Base-by-base conservation (phyloP, 139 green algal genomes). In the Asterochloris sp. region DNA sequence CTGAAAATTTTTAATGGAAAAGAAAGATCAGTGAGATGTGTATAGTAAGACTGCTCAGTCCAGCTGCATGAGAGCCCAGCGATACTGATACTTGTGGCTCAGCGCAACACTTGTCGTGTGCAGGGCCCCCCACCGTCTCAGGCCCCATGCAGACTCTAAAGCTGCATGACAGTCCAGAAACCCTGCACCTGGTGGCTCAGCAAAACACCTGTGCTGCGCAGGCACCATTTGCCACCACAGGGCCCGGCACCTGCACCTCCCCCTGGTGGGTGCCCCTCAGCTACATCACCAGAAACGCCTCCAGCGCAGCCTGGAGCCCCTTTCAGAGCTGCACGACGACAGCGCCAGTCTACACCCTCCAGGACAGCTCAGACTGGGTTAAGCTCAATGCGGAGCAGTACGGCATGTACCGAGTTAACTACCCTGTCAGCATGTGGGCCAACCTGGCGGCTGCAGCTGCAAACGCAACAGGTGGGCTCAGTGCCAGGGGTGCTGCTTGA, bases 311-410 rank as follows among this genome's bases (percentile, higher is more conserved):
- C 67, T 91, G 89, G 87, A 75, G 29, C 13, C 76, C 76, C 54
- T 29, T 90, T 23, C 38, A 76, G 13, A 62, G 23, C 26, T 89
- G 86, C 76, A n/a, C 68, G 15, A 17, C 21, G 10, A 62, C 27
- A 24, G 29, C 24, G 38, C 78, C 82, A 26, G 29, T 74, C 54
- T 79, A 63, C 54, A 78, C 26, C 24, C 82, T 71, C 38, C 16
- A 62, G 63, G 63, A 26, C 24, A 19, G 62, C 17, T 54, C 27
- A 12, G 76, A 67, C 28, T 95, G 91, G 89, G 73, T 96, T 11
- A 94, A 95, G 87, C 78, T 96, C 17, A 96, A 96, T 71, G 82
- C 85, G 0, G 84, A 84, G 19, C 92, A 96, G 84, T 87, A 86
- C 24, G 90, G 88, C 26, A 90, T 87, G 62, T 93, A 91, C 87